These are phyloP conservation scores for Prototheca wickerhamii DNA, from an alignment of 163 green algal species.

Conservation along the genomic window DNA sequence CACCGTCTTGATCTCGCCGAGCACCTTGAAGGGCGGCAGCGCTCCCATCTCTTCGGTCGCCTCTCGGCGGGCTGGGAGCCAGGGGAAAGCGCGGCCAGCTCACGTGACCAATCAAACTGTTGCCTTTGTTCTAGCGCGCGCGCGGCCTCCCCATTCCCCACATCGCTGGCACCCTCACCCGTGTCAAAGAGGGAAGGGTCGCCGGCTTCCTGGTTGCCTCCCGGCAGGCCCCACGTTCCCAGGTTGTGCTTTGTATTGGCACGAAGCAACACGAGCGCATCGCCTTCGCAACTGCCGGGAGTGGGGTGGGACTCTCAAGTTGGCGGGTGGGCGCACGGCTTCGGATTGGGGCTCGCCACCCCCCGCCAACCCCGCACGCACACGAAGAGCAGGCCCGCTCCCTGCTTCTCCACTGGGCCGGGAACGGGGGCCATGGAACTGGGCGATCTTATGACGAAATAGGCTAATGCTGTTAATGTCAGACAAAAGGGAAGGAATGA, in stretches of 20 bases:
- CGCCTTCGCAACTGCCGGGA: slow-evolving; percentile 10
- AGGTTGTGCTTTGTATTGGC: slow-evolving; percentile 18
- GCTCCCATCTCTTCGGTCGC: slow-evolving; percentile 57
- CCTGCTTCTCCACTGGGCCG: slow-evolving; percentile 14
- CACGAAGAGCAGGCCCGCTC: slow-evolving; percentile 19
- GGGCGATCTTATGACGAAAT: no score
- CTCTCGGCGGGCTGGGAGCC: slow-evolving; percentile 43
- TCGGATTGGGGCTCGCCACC: neutral
- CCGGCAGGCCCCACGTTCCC: slow-evolving; percentile 22
- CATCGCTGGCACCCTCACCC: neutral
- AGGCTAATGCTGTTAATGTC: no score
- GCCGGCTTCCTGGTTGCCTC: slow-evolving; percentile 22
- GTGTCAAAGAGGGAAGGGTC: slow-evolving; percentile 40
- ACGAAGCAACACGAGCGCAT: slow-evolving; percentile 15
- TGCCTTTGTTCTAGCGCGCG: neutral
- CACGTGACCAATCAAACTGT: neutral
- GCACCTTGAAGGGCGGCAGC: slow-evolving; percentile 22
- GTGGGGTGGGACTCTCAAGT: neutral
- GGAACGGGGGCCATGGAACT: neutral
- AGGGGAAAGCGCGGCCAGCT: neutral
- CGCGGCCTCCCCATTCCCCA: neutral
- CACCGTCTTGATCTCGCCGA: slow-evolving; percentile 36
- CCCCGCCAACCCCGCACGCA: slow-evolving; percentile 1
- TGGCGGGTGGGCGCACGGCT: neutral
- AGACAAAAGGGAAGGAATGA: no score